Percentiles rank a stretch among this genome's conserved stretches.
phyloP scores from a whole-genome alignment of 352 stramenopile genomes.

The Thalassiosira gravida region DNA sequence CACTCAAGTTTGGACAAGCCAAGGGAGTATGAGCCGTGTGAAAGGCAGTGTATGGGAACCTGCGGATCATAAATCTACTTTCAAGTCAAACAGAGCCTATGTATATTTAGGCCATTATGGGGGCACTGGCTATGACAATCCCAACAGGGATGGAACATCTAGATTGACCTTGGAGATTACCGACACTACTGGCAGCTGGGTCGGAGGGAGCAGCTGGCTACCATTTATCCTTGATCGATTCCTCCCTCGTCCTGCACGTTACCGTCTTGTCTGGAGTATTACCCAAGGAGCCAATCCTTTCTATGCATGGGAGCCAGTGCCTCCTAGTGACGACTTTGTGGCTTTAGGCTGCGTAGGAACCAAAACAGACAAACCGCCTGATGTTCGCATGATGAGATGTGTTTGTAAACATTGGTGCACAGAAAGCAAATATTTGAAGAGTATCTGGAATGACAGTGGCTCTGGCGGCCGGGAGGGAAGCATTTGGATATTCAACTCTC shows the following conservation, averaged over 20 bases:
- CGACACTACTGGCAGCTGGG: slow-evolving; percentile 86
- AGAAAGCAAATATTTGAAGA: slow-evolving; percentile 80
- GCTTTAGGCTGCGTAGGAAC: slow-evolving; percentile 89
- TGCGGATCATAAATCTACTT: slow-evolving; percentile 71
- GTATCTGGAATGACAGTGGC: slow-evolving; percentile 87
- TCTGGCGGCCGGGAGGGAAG: slow-evolving; percentile 84
- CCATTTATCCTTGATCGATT: slow-evolving; percentile 88
- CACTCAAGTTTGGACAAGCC: slow-evolving; percentile 86
- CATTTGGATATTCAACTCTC: slow-evolving; percentile 87
- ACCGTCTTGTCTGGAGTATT: slow-evolving; percentile 90
- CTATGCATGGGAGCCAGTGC: slow-evolving; percentile 89
- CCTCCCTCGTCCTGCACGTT: slow-evolving; percentile 88
- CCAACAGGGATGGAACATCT: slow-evolving; percentile 76
- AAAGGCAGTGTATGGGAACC: slow-evolving; percentile 89
- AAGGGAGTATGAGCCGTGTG: slow-evolving; percentile 87
- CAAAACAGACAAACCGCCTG: slow-evolving; percentile 87
- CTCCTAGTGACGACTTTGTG: slow-evolving; percentile 89
- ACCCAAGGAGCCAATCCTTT: slow-evolving; percentile 87
- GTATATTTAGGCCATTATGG: slow-evolving; percentile 88
- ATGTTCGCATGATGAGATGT: slow-evolving; percentile 88
- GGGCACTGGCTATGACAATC: slow-evolving; percentile 85
- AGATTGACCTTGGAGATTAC: slow-evolving; percentile 88
- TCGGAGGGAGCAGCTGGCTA: slow-evolving; percentile 88
- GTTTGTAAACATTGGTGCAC: slow-evolving; percentile 88
- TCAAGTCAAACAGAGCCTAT: slow-evolving; percentile 86